Evolutionary conservation across 2,329 filamentous ascomycete species (phyloP).

Genomic region (Cladosporium sp.): DNA sequence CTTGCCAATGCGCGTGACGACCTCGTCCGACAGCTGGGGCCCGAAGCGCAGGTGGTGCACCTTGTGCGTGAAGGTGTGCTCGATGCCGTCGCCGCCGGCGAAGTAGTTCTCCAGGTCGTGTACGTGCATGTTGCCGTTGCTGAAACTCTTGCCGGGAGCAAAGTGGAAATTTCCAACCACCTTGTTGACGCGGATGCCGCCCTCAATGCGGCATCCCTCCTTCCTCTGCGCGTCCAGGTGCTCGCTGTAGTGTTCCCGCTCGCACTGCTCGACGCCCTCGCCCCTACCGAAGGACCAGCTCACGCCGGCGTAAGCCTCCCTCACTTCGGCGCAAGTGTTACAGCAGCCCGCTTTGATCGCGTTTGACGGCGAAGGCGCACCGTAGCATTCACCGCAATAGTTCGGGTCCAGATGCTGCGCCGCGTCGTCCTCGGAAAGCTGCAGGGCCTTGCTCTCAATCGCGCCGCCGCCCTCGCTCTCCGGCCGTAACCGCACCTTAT

Average conservation of each 20-base stretch:
- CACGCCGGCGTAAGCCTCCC: conserved; percentile 82
- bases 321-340: conserved; percentile 93
- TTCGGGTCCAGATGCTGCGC: conserved; percentile 75
- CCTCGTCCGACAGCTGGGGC: conserved; percentile 73
- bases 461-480: conserved; percentile 66
- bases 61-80: conserved; percentile 81
- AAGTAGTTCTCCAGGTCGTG: conserved; percentile 97
- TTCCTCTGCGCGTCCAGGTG: conserved; percentile 78
- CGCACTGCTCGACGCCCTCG: conserved; percentile 89
- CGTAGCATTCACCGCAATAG: conserved; percentile 93
- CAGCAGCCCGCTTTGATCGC: conserved; percentile 83
- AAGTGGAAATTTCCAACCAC: conserved; percentile 98
- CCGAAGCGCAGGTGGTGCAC: conserved; percentile 91
- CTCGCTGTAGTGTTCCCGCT: conserved; percentile 88
- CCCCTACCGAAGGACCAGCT: conserved; percentile 94
- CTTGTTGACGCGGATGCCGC: conserved; percentile 90
- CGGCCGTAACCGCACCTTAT: conserved; percentile 76
- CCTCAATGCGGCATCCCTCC: conserved; percentile 93
- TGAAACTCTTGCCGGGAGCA: conserved; percentile 91
- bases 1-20: conserved; percentile 57
- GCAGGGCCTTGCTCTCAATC: conserved; percentile 63
- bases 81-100: conserved; percentile 58
- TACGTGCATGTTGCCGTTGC: conserved; percentile 92
- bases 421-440: conserved; percentile 65
- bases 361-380: conserved; percentile 65